Evolutionary conservation across 2,329 filamentous ascomycete genomes (phyloP).

Genomic region (Fusarium verrucosum): DNA sequence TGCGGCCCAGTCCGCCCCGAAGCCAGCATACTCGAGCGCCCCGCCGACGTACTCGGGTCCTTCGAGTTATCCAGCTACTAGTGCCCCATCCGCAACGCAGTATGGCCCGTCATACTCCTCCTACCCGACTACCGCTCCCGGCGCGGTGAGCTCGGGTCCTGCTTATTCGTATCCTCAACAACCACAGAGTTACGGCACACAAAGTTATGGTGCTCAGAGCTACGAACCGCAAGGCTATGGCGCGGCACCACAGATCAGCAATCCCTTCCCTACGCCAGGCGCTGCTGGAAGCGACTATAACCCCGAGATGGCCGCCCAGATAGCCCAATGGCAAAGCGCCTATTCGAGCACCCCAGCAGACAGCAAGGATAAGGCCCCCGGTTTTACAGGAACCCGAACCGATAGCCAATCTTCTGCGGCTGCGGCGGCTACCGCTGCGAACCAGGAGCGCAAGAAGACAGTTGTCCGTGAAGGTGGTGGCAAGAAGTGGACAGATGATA

Average conservation of each 20-base stretch:
- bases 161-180: conserved; percentile 44
- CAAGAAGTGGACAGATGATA: conserved; percentile 89
- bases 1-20: conserved; percentile 47
- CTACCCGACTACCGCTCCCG: conserved; percentile 46
- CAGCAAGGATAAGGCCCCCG: conserved; percentile 47
- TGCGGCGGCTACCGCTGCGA: conserved; percentile 3
- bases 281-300: conserved; percentile 61
- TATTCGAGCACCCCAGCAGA: conserved; percentile 71
- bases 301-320: conserved; percentile 87
- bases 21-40: conserved; percentile 50
- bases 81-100: conserved; percentile 48
- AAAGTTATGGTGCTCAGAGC: conserved; percentile 39
- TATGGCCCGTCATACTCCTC: conserved; percentile 58
- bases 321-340: conserved; percentile 94
- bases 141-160: conserved; percentile 43
- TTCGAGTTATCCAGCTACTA: conserved; percentile 49
- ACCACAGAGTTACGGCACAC: conserved; percentile 50
- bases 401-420: conserved; percentile 53
- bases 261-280: conserved; percentile 78
- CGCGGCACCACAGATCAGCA: conserved; percentile 74
- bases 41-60: conserved; percentile 44
- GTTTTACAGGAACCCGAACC: conserved; percentile 45
- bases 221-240: conserved; percentile 51
- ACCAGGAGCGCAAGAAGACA: conserved; percentile 78
- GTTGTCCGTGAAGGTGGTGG: conserved; percentile 90